These are phyloP conservation scores for Debaryomyces psychrophilus DNA, from an alignment of 1,139 yeast species.

Conservation along the genomic window DNA sequence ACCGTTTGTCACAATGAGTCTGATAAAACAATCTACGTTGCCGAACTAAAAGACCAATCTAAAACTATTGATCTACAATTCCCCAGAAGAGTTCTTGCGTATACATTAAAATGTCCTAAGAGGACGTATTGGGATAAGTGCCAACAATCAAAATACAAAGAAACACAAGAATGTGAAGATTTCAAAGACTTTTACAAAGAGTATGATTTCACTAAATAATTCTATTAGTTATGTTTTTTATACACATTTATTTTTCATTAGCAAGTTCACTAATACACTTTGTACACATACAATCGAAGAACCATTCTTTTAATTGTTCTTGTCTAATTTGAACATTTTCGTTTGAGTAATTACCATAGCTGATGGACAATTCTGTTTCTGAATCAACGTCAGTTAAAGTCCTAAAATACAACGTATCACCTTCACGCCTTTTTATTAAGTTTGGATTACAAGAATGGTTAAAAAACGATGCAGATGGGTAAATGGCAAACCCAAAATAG, in stretches of 20 bases:
- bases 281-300: conserved; percentile 59
- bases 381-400: conserved; percentile 32
- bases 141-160: conserved; percentile 58
- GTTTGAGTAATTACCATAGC: conserved; percentile 57
- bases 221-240: not conserved
- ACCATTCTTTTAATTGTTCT: conserved; percentile 56
- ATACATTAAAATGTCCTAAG: conserved; percentile 57
- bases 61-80: conserved; percentile 67
- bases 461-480: conserved; percentile 70
- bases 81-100: conserved; percentile 75
- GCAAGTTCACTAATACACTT: conserved; percentile 35
- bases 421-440: conserved; percentile 32
- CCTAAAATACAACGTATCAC: conserved; percentile 26
- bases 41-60: conserved; percentile 28
- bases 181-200: conserved; percentile 54
- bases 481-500: conserved; percentile 67
- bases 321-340: conserved; percentile 48
- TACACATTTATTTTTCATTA: not conserved
- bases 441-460: conserved; percentile 69
- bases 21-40: conserved; percentile 23
- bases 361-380: conserved; percentile 62
- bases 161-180: conserved; percentile 59
- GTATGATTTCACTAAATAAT: conserved; percentile 42
- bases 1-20: conserved; percentile 27
- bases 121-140: conserved; percentile 78